A percentile compares a stretch with the other conserved stretches of the same genome.
Conservation (phyloP, 2,329 filamentous ascomycete genomes). For the Coniella vitis region DNA sequence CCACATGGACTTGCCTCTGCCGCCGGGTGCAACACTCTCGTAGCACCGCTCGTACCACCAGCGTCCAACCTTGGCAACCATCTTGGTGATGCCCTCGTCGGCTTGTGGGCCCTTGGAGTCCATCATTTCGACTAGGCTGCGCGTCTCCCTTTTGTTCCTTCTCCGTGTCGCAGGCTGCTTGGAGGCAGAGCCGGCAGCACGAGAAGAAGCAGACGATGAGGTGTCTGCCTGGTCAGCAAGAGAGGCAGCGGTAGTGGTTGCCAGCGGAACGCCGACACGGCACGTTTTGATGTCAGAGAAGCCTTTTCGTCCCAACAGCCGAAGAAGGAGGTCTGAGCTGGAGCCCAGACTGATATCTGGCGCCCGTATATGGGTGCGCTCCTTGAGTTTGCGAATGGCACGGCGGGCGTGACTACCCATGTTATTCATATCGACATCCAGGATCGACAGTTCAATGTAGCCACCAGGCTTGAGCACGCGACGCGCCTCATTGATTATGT, state of each 20-base stretch:
- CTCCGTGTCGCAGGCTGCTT: conserved; percentile 14
- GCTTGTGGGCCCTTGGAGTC: conserved; percentile 61
- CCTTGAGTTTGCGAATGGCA: conserved; percentile 64
- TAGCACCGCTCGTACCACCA: conserved; percentile 98
- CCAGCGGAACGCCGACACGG: conserved; percentile 70
- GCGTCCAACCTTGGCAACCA: conserved; percentile 82
- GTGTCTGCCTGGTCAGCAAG: conserved; percentile 21
- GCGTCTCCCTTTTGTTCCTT: conserved; percentile 36
- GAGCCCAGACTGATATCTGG: conserved; percentile 54
- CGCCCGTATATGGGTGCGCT: conserved; percentile 56
- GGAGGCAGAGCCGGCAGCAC: conserved; percentile 6
- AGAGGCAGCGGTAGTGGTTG: conserved; percentile 38
- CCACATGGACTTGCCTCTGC: conserved; percentile 62
- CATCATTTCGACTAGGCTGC: conserved; percentile 64
- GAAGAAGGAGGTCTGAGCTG: conserved; percentile 55
- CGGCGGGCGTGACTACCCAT: conserved; percentile 69
- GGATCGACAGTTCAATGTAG: conserved; percentile 69
- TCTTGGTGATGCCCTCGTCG: conserved; percentile 83
- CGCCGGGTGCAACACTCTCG: conserved; percentile 57
- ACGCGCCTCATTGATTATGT: conserved; percentile 67
- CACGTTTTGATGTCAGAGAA: conserved; percentile 70
- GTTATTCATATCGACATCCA: conserved; percentile 75
- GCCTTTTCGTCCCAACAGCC: conserved; percentile 59
- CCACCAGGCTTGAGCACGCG: conserved; percentile 73
- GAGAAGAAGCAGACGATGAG: conserved; percentile 25